These are phyloP conservation scores for Microcera coccophila DNA, from an alignment of 2,329 filamentous ascomycete genomes.

Conservation along the genomic window DNA sequence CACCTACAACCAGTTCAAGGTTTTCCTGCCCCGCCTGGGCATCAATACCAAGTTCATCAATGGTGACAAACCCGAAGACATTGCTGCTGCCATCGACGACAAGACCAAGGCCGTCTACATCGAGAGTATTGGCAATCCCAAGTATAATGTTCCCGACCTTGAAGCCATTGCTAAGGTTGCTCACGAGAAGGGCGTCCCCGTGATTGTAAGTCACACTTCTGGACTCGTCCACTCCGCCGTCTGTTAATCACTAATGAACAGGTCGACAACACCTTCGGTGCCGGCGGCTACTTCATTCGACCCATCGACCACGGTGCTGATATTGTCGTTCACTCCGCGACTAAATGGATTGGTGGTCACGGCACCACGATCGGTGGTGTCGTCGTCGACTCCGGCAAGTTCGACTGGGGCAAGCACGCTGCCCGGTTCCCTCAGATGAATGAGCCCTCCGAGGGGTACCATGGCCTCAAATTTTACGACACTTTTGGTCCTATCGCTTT, in stretches of 20 bases:
- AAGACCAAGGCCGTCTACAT: slow-evolving; percentile 90
- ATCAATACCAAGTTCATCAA: slow-evolving; percentile 84
- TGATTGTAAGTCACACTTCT: slow-evolving; percentile 47
- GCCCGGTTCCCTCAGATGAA: slow-evolving; percentile 89
- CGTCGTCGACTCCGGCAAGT: slow-evolving; percentile 83
- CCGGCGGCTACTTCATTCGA: slow-evolving; percentile 81
- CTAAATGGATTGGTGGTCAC: slow-evolving; percentile 96
- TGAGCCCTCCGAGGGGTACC: slow-evolving; percentile 84
- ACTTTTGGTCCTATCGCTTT: slow-evolving; percentile 81
- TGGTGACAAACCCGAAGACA: slow-evolving; percentile 74
- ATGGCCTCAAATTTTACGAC: slow-evolving; percentile 91
- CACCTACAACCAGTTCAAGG: slow-evolving; percentile 97
- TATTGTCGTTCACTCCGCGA: slow-evolving; percentile 90
- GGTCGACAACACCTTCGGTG: slow-evolving; percentile 94
- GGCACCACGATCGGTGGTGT: slow-evolving; percentile 88
- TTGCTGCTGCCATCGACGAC: slow-evolving; percentile 80
- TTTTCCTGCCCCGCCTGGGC: slow-evolving; percentile 79
- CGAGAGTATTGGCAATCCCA: slow-evolving; percentile 90
- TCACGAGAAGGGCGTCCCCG: slow-evolving; percentile 62
- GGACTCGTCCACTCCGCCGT: not conserved
- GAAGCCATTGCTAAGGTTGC: slow-evolving; percentile 80
- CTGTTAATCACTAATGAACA: slow-evolving; percentile 26
- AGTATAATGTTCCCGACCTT: slow-evolving; percentile 89
- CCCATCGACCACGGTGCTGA: slow-evolving; percentile 90
- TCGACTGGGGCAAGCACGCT: slow-evolving; percentile 84